These are phyloP conservation scores for Mucor piriformis DNA, from an alignment of 371 early-diverging fungal species.

Conservation along the genomic window DNA sequence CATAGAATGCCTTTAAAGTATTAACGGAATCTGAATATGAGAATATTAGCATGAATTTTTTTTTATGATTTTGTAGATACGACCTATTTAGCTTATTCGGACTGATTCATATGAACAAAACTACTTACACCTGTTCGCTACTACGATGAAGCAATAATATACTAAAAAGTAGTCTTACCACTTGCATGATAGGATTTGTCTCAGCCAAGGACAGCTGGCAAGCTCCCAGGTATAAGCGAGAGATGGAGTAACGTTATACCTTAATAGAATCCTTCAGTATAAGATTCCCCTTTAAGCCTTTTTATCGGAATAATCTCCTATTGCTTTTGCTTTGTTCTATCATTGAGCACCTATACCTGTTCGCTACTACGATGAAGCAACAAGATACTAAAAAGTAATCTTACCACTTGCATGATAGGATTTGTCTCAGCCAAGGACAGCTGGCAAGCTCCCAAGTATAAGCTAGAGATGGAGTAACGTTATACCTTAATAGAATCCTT, in stretches of 20 bases:
- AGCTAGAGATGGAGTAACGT: constrained; percentile 11
- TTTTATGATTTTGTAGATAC: too few species aligned
- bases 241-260: constrained; percentile 15
- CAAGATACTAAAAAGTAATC: constrained; percentile 15
- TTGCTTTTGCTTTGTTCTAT: not conserved
- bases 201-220: constrained; percentile 10
- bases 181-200: constrained; percentile 10
- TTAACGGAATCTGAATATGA: constrained; percentile 74
- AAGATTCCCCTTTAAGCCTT: constrained; percentile 5
- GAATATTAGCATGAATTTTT: too few species aligned
- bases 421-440: constrained; percentile 10
- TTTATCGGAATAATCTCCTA: constrained; percentile 10
- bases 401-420: constrained; percentile 11
- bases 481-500: constrained; percentile 16
- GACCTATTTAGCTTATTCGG: too few species aligned
- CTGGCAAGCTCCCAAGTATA: constrained; percentile 17
- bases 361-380: constrained; percentile 16
- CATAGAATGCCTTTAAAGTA: constrained; percentile 53
- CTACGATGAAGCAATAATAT: constrained; percentile 16
- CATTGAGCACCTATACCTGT: constrained; percentile 2
- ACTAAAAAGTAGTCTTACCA: constrained; percentile 14
- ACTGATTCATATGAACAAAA: too few species aligned
- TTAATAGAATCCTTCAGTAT: constrained; percentile 15
- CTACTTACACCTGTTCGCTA: constrained; percentile 11
- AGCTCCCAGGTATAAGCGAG: constrained; percentile 16